Conservation (phyloP, 192 early-diverging fungal species). For the Backusella luteola region DNA sequence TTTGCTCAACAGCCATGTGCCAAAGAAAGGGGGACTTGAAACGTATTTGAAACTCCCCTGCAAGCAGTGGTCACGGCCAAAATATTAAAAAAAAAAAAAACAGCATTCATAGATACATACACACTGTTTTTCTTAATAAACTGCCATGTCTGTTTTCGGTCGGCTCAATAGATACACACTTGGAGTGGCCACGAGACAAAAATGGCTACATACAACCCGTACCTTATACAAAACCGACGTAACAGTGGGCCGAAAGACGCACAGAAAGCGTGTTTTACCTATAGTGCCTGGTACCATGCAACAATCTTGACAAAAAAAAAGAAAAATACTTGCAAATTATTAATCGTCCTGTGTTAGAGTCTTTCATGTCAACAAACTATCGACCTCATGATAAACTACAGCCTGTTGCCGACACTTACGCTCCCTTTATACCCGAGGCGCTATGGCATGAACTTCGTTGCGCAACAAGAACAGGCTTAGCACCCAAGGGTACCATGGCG, state of each 20-base stretch:
- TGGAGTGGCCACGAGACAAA: background rate
- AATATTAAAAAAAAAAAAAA: background rate
- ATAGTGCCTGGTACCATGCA: conserved; percentile 5
- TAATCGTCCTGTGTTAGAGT: conserved; percentile 11
- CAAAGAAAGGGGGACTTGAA: background rate
- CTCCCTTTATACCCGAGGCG: conserved; percentile 10
- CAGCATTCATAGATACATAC: background rate
- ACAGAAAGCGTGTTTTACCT: conserved; percentile 5
- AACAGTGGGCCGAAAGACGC: background rate
- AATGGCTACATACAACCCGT: background rate
- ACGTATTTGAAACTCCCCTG: background rate
- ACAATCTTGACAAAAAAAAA: background rate
- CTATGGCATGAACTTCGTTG: conserved; percentile 21
- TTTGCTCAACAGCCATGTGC: background rate
- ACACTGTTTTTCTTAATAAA: background rate
- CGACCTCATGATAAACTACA: background rate
- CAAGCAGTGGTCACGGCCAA: background rate
- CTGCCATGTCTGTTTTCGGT: background rate
- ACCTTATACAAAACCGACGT: background rate
- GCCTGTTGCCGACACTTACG: background rate
- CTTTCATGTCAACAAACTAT: conserved; percentile 17
- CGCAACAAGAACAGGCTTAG: conserved; percentile 16
- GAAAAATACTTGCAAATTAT: background rate
- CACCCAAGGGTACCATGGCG: conserved; percentile 11
- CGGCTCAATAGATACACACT: background rate